Conservation (phyloP, 352 stramenopile genomes). For the Globisporangium megalacanthum region DNA sequence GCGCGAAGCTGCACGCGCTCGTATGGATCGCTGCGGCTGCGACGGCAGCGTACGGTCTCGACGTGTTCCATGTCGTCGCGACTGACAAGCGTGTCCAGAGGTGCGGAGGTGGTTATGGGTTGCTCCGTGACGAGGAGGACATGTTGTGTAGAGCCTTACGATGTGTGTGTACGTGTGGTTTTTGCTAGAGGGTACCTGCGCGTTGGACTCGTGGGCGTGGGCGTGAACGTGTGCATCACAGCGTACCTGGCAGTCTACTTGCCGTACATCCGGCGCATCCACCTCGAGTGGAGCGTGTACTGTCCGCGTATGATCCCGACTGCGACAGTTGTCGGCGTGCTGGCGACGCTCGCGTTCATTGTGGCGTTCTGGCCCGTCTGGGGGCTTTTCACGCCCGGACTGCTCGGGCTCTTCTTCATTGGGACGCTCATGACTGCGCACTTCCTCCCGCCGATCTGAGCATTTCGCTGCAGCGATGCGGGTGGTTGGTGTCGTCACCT, state of each 20-base stretch:
- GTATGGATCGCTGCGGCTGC: conserved; percentile 62
- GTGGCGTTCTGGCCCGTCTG: conserved; percentile 89
- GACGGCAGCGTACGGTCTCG: conserved; percentile 49
- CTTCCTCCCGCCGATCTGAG: conserved; percentile 88
- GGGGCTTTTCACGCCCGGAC: conserved; percentile 87
- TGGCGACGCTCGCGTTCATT: conserved; percentile 73
- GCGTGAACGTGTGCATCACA: conserved; percentile 84
- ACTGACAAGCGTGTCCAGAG: conserved; percentile 45
- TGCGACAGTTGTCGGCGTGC: conserved; percentile 64
- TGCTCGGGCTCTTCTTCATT: conserved; percentile 88
- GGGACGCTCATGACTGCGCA: conserved; percentile 91
- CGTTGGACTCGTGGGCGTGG: conserved; percentile 66
- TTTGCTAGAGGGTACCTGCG: conserved; percentile 70
- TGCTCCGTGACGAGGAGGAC: background rate
- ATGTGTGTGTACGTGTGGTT: background rate
- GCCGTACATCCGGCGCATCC: conserved; percentile 77
- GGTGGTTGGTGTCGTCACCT: too few species aligned
- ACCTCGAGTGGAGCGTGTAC: conserved; percentile 89
- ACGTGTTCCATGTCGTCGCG: conserved; percentile 71
- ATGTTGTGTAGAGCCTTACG: conserved; percentile 8
- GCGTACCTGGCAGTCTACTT: conserved; percentile 84
- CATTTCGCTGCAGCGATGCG: too few species aligned
- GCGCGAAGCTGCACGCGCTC: conserved; percentile 67
- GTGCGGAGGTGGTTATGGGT: conserved; percentile 14
- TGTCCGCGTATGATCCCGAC: conserved; percentile 90